Evolutionary conservation across 2,329 filamentous ascomycete genomes (phyloP).

Genomic region (Pseudohalonectria lignicola): DNA sequence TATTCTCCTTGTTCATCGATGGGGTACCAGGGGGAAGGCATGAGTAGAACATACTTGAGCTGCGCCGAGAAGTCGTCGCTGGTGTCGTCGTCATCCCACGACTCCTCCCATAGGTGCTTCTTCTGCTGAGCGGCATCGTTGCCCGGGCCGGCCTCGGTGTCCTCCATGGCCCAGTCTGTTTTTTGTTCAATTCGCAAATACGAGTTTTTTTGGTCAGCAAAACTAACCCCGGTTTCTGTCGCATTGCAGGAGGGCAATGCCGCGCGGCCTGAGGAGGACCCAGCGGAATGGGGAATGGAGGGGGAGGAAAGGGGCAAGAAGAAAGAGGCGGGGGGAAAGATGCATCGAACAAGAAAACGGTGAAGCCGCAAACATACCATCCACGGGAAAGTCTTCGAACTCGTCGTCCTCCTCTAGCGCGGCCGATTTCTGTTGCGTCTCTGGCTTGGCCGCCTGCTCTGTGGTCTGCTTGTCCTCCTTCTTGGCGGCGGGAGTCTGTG

Average conservation of each 20-base stretch:
- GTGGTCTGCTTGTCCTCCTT: slow-evolving; percentile 26
- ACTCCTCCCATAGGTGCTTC: slow-evolving; percentile 93
- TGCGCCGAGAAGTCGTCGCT: slow-evolving; percentile 94
- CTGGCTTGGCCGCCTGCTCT: slow-evolving; percentile 46
- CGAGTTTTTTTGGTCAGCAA: background rate
- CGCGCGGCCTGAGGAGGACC: too few relatives aligned
- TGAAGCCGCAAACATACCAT: slow-evolving; percentile 49
- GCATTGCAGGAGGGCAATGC: too few relatives aligned
- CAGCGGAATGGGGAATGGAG: too few relatives aligned
- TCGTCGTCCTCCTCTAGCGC: slow-evolving; percentile 94
- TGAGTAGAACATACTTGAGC: slow-evolving; percentile 59
- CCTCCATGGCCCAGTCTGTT: slow-evolving; percentile 84
- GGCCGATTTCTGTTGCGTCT: slow-evolving; percentile 23
- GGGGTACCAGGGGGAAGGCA: background rate
- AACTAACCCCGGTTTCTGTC: too few relatives aligned
- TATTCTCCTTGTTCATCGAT: background rate
- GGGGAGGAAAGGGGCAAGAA: too few relatives aligned
- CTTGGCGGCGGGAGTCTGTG: slow-evolving; percentile 13
- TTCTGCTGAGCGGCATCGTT: slow-evolving; percentile 50
- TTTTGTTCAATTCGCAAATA: too few relatives aligned
- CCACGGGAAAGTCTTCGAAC: slow-evolving; percentile 96
- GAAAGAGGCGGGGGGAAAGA: background rate
- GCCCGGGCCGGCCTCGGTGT: slow-evolving; percentile 60
- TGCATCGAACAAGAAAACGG: background rate
- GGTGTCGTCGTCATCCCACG: slow-evolving; percentile 98